Conservation (phyloP, 257 asterid species). For the Hygrophila difformis region DNA sequence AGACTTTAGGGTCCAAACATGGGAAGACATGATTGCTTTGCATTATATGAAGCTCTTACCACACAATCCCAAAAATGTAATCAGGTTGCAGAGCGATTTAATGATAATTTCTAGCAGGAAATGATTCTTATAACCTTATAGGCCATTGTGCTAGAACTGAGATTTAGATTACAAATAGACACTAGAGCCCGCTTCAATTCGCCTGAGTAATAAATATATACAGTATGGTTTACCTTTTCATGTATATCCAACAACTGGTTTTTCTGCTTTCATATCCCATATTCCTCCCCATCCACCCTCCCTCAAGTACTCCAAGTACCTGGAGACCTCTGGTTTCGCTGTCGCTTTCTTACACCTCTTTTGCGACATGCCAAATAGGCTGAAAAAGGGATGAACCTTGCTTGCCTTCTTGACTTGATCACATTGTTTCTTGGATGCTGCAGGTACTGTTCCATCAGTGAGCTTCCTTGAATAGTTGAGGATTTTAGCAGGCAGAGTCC, state of each 20-base stretch:
- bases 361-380: constrained; percentile 31
- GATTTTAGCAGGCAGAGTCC: constrained; percentile 35
- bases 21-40: too few species aligned
- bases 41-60: too few species aligned
- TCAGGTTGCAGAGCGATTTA: too few species aligned
- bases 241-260: not conserved
- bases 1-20: too few species aligned
- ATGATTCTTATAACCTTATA: too few species aligned
- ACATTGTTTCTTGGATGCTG: constrained; percentile 1
- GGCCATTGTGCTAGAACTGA: too few species aligned
- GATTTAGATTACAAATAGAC: too few species aligned
- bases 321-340: constrained; percentile 66
- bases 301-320: constrained; percentile 62
- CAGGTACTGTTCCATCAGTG: not conserved
- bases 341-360: constrained; percentile 40
- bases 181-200: too few species aligned
- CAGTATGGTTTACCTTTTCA: too few species aligned
- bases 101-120: too few species aligned
- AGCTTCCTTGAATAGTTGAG: constrained; percentile 13
- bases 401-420: constrained; percentile 40
- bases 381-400: constrained; percentile 47
- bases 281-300: constrained; percentile 67
- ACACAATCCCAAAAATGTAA: too few species aligned
- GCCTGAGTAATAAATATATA: too few species aligned
- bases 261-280: constrained; percentile 16